Conservation (phyloP, 176 grass and related monocot species). For the Poa pratensis region DNA sequence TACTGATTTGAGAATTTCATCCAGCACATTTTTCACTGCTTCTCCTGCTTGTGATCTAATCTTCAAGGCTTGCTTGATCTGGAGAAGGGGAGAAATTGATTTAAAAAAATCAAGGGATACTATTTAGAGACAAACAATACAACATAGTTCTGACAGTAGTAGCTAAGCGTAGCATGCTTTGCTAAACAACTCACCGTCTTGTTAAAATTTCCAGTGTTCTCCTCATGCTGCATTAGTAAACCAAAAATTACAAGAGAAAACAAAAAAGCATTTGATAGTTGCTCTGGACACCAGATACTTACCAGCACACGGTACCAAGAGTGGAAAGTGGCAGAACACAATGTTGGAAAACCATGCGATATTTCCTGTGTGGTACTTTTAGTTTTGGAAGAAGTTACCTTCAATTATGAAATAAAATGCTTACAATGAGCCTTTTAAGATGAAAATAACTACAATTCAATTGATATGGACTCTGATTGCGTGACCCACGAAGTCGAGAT, state of each 20-base stretch:
- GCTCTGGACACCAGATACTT: slow-evolving; percentile 45
- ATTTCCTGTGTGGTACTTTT: slow-evolving; percentile 53
- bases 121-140: not conserved
- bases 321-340: slow-evolving; percentile 66
- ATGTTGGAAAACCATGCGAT: slow-evolving; percentile 54
- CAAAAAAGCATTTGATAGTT: slow-evolving; percentile 7
- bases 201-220: slow-evolving; percentile 72
- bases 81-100: slow-evolving; percentile 42
- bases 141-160: not conserved
- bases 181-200: slow-evolving; percentile 62
- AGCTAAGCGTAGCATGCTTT: slow-evolving; percentile 30
- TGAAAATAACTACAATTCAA: slow-evolving; percentile 26
- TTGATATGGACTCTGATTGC: slow-evolving; percentile 25
- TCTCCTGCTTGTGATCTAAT: slow-evolving; percentile 52
- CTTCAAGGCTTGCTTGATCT: slow-evolving; percentile 80
- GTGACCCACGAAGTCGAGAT: slow-evolving; percentile 39
- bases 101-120: not conserved
- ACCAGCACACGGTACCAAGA: slow-evolving; percentile 86
- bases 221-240: slow-evolving; percentile 78
- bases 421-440: slow-evolving; percentile 5
- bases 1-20: slow-evolving; percentile 68
- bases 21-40: slow-evolving; percentile 51
- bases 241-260: slow-evolving; percentile 32
- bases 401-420: slow-evolving; percentile 46
- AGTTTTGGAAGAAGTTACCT: slow-evolving; percentile 58